A percentile compares a stretch with the other conserved stretches of the same genome.
phyloP scores from a whole-genome alignment of 768 basidiomycete genomes.

The Trametes cinnabarina region DNA sequence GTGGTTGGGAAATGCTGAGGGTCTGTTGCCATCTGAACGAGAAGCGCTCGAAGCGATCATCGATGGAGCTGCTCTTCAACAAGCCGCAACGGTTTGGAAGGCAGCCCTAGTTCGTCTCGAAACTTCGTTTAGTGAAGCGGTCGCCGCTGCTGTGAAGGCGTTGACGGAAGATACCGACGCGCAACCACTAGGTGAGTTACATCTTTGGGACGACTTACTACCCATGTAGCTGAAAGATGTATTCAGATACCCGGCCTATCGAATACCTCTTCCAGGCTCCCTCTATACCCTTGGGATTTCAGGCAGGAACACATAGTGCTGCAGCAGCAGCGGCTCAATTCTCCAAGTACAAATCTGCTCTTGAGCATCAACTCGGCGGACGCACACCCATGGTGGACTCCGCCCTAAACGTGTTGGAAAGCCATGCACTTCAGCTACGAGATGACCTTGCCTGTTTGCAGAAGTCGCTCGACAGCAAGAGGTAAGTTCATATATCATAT shows the following conservation, averaged over 20 bases:
- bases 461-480: slow-evolving; percentile 40
- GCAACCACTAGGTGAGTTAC: slow-evolving; percentile 24
- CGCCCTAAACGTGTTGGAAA: slow-evolving; percentile 58
- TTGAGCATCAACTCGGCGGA: slow-evolving; percentile 63
- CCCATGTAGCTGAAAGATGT: background rate
- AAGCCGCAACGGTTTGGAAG: slow-evolving; percentile 62
- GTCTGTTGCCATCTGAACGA: slow-evolving; percentile 50
- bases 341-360: slow-evolving; percentile 55
- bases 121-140: slow-evolving; percentile 42
- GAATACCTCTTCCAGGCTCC: slow-evolving; percentile 56
- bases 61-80: slow-evolving; percentile 52
- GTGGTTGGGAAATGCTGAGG: slow-evolving; percentile 41
- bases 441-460: slow-evolving; percentile 54
- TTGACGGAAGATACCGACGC: slow-evolving; percentile 29
- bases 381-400: slow-evolving; percentile 61
- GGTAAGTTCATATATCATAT: slow-evolving; percentile 36
- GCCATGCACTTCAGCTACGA: slow-evolving; percentile 54
- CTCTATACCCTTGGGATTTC: slow-evolving; percentile 42
- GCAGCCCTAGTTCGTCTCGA: slow-evolving; percentile 43
- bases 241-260: slow-evolving; percentile 49
- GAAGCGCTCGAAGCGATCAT: slow-evolving; percentile 42
- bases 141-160: slow-evolving; percentile 40
- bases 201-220: slow-evolving; percentile 16
- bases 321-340: slow-evolving; percentile 44
- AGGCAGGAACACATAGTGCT: slow-evolving; percentile 36